Percentiles rank a stretch among this genome's conserved stretches.
Conservation (phyloP, 202 grass and related monocot species). For the Zoysia matrella region DNA sequence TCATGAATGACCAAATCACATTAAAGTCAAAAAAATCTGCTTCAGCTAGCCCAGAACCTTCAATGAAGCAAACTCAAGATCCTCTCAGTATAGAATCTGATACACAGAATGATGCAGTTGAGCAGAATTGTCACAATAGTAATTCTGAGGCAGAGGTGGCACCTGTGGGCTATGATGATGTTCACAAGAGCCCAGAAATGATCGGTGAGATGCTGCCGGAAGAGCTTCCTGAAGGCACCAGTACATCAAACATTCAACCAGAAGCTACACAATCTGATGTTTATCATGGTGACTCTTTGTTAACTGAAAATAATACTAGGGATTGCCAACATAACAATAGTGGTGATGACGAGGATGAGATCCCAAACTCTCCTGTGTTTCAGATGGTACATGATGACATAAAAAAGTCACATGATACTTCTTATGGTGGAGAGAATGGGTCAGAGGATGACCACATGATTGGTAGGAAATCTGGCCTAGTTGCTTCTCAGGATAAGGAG, state of each 20-base stretch:
- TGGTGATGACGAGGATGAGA: constrained; percentile 45
- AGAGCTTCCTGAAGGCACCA: constrained; percentile 45
- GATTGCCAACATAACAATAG: constrained; percentile 53
- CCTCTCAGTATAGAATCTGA: constrained; percentile 41
- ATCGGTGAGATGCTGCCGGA: constrained; percentile 26
- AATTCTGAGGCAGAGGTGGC: constrained; percentile 41
- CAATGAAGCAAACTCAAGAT: constrained; percentile 44
- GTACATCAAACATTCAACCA: constrained; percentile 44
- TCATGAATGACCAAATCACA: constrained; percentile 58
- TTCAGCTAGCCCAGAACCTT: constrained; percentile 43
- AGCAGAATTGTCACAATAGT: constrained; percentile 38
- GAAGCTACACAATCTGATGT: constrained; percentile 50
- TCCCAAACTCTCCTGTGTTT: constrained; percentile 40
- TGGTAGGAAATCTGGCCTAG: constrained; percentile 38
- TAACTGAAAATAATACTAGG: constrained; percentile 54
- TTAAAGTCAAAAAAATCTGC: constrained; percentile 51
- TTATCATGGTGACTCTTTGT: constrained; percentile 59
- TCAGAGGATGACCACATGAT: constrained; percentile 47
- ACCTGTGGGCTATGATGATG: constrained; percentile 31
- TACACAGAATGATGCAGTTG: constrained; percentile 36
- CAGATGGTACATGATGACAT: constrained; percentile 49
- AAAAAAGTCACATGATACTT: constrained; percentile 33
- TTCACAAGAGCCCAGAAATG: constrained; percentile 36
- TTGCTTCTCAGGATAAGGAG: constrained; percentile 34
- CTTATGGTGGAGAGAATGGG: constrained; percentile 43